phyloP scores from a whole-genome alignment of 345 rosid species.

The Aethionema arabicum region DNA sequence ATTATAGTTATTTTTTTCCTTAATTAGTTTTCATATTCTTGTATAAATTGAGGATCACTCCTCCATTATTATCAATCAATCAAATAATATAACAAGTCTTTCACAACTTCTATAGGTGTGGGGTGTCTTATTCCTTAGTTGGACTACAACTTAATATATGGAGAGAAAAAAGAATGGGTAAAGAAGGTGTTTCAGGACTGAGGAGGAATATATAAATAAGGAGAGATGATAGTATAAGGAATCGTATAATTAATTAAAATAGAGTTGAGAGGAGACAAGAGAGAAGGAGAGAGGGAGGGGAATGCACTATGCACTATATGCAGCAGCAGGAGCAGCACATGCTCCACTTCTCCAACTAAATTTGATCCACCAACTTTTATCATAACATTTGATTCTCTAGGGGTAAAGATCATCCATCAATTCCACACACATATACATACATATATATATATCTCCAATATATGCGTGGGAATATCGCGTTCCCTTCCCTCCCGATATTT shows the following conservation, averaged over 20 bases:
- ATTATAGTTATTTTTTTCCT: no score
- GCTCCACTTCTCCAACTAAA: conserved; percentile 29
- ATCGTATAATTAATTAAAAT: conserved; percentile 23
- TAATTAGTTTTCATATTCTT: no score
- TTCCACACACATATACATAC: conserved; percentile 27
- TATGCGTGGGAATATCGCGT: conserved; percentile 41
- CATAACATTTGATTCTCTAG: conserved; percentile 30
- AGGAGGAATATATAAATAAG: conserved; percentile 18
- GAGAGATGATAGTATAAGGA: conserved; percentile 20
- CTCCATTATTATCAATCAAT: no score
- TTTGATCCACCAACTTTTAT: conserved; percentile 16
- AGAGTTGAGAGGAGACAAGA: conserved; percentile 2
- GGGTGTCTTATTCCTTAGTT: neutral
- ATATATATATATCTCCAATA: conserved; percentile 31
- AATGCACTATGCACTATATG: conserved; percentile 38
- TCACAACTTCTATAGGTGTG: neutral
- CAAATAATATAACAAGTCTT: no score
- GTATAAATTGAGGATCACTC: no score
- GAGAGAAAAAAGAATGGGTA: conserved; percentile 14
- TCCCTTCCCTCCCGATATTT: conserved; percentile 33
- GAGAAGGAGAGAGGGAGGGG: conserved; percentile 35
- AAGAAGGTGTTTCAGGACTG: conserved; percentile 14
- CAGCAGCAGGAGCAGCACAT: conserved; percentile 39
- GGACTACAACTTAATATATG: neutral
- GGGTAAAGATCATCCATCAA: conserved; percentile 26